Evolutionary conservation across 805 yeast species (phyloP).

Genomic region (Jamesozyma hellenica): DNA sequence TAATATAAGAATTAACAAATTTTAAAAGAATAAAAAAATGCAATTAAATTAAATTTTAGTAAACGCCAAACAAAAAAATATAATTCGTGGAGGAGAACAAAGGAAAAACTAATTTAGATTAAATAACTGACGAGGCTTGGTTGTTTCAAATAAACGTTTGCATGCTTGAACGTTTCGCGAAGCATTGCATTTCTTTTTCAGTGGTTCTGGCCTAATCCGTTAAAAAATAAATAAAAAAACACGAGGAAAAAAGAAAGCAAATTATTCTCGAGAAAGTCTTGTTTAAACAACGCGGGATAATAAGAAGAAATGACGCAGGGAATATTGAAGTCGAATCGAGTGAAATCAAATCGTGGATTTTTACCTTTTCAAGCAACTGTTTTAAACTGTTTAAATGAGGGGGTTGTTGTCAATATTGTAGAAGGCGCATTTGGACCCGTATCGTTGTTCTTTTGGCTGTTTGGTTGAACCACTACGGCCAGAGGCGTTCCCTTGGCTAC

Average conservation of each 20-base stretch:
- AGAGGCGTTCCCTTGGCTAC: constrained; percentile 17
- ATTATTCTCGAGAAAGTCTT: not conserved
- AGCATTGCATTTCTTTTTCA: no score
- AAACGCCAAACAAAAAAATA: no score
- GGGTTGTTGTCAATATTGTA: constrained; percentile 33
- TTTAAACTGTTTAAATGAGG: constrained; percentile 26
- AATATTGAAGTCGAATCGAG: not conserved
- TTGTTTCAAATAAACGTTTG: no score
- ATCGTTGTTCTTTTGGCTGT: constrained; percentile 50
- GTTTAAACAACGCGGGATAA: not conserved
- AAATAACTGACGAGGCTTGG: no score
- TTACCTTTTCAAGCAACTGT: constrained; percentile 14
- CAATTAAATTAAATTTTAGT: no score
- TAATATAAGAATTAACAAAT: no score
- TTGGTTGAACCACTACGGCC: constrained; percentile 49
- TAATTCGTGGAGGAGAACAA: no score
- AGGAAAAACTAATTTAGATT: no score
- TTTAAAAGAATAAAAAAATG: no score
- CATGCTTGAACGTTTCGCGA: no score
- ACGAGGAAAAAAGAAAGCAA: no score
- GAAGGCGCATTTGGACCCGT: constrained; percentile 51
- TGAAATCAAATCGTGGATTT: not conserved
- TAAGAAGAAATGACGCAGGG: constrained; percentile 1
- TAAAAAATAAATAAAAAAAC: not conserved
- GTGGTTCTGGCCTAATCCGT: no score